Evolutionary conservation across 2,329 filamentous ascomycete genomes (phyloP), one percentile per base, ranked within the genome.

Genomic region (Scortechinia acanthostroma): DNA sequence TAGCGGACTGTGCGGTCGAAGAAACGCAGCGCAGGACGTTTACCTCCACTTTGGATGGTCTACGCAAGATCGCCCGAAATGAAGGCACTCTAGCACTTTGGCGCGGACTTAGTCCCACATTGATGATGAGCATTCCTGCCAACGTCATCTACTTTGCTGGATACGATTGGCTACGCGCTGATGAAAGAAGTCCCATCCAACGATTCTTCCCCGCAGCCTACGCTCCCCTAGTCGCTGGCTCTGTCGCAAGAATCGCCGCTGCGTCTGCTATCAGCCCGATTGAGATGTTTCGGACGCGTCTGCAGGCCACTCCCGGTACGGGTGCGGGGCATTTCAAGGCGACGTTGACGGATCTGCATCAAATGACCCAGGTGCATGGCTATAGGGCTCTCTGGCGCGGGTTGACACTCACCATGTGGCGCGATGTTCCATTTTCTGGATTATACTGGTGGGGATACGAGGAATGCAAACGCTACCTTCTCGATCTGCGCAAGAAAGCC

Each of bases 381-480:
- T 74, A 79, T 48, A 64, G 66, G 4, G 78, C 78, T 10, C 63
- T 86, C 0, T 86, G 81, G 81, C 70, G 81, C 43, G 81, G 81
- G 1, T 61, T 86, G 21, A 77, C 74, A 0, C 62, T 86, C 46
- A 86, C 81, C 0, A 71, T 86, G 53, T 86, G 81, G 81, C 70
- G 81, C 44, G 81, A 86, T 54, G 81, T 85, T 0, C 81, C 81
- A 0, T 86, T 86, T 54, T 84, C 80, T 2, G 81, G 77, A 2
- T 65, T 86, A 15, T 86, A 86, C 60, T 86, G 81, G 81, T 83
- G 79, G 77, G 80, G 81, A 5, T 86, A 86, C 53, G 81, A 86
- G 61, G 69, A 69, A 28, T 70, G 76, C 22, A 78, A 42, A 68
- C 73, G 40, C 53, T 58, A 10, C 45, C 46, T 46, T 33, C n/a